Evolutionary conservation across 1,139 yeast genomes (phyloP).

Genomic region (Geotrichum histeridarum): DNA sequence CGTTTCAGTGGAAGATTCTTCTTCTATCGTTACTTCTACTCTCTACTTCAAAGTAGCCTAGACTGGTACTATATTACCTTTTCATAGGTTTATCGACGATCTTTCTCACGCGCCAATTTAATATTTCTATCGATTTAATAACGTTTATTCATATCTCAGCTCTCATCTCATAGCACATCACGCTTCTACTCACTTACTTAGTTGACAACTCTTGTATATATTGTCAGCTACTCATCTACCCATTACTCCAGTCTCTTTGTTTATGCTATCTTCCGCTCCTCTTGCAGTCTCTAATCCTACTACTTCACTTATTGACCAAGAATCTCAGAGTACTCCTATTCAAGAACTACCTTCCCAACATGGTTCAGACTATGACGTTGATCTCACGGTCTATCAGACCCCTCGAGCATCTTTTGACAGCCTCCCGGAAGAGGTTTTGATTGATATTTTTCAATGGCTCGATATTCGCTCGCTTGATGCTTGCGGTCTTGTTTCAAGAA

Average conservation of each 20-base stretch:
- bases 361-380: constrained; percentile 12
- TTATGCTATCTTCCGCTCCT: constrained; percentile 19
- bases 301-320: neutral
- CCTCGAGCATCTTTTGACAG: constrained; percentile 4
- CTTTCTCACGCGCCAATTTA: too few relatives aligned
- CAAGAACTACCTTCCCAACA: constrained; percentile 12
- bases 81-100: neutral
- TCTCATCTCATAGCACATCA: neutral
- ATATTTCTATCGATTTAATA: too few relatives aligned
- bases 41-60: neutral
- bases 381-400: constrained; percentile 8
- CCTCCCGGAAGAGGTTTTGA: constrained; percentile 40
- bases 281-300: neutral
- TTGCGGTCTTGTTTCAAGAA: constrained; percentile 33
- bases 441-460: constrained; percentile 31
- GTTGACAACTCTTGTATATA: constrained; percentile 7
- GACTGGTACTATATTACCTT: neutral
- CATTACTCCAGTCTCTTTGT: constrained; percentile 4
- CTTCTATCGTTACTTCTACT: too few relatives aligned
- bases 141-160: neutral
- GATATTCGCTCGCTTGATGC: constrained; percentile 33
- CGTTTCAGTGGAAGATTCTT: too few relatives aligned
- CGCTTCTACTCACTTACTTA: neutral
- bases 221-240: constrained; percentile 4
- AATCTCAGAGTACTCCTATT: neutral